A percentile compares a stretch with the other conserved stretches of the same genome.
These are phyloP conservation scores for Coemansia sp. DNA, from an alignment of 192 early-diverging fungal genomes.

Conservation along the genomic window DNA sequence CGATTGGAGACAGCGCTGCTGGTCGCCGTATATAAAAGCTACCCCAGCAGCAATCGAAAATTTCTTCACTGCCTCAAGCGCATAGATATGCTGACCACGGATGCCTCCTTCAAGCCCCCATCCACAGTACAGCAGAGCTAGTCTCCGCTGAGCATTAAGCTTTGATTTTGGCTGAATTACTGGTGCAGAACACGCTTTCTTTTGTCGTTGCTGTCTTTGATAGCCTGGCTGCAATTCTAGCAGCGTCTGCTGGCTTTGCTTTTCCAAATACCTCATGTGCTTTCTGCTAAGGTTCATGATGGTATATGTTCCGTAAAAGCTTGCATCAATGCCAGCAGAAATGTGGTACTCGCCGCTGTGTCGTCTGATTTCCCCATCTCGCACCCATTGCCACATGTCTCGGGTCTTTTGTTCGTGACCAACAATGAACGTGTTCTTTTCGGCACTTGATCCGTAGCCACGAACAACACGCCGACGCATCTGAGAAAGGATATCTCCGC, in stretches of 20 bases:
- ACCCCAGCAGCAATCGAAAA: constrained; percentile 85
- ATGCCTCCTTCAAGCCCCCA: constrained; percentile 54
- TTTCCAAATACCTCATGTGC: constrained; percentile 2
- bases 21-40: constrained; percentile 82
- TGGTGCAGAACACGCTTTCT: neutral
- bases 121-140: constrained; percentile 59
- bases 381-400: constrained; percentile 51
- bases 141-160: constrained; percentile 39
- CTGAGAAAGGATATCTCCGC: constrained; percentile 71
- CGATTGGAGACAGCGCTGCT: constrained; percentile 72
- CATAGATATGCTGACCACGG: constrained; percentile 50
- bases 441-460: constrained; percentile 79
- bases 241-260: neutral
- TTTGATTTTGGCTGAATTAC: neutral
- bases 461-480: constrained; percentile 75
- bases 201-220: neutral
- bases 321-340: constrained; percentile 53
- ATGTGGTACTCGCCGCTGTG: constrained; percentile 55
- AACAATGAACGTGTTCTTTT: constrained; percentile 45
- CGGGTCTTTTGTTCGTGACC: constrained; percentile 13
- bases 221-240: neutral
- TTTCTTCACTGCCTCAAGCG: constrained; percentile 64
- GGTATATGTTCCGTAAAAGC: constrained; percentile 36
- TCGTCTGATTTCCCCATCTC: constrained; percentile 52
- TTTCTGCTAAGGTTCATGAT: constrained; percentile 30